A percentile compares a stretch with the other conserved stretches of the same genome.
Evolutionary conservation across 257 asterid genomes (phyloP).

Genomic region (Knoxia roxburghii): DNA sequence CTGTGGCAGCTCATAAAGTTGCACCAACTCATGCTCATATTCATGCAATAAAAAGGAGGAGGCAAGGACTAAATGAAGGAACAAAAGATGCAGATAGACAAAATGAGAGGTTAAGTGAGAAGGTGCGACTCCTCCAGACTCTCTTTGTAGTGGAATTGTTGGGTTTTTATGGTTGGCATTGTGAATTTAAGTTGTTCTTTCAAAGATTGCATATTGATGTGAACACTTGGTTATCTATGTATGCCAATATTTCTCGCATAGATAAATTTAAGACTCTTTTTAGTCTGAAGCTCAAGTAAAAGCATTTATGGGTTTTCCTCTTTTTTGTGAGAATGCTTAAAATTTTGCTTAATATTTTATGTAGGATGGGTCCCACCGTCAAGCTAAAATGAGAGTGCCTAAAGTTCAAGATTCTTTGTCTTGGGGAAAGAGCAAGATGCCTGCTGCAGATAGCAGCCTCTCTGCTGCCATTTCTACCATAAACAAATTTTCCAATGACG

Average conservation of each 20-base stretch:
- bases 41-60: conserved; percentile 66
- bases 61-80: conserved; percentile 52
- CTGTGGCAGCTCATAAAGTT: conserved; percentile 67
- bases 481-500: conserved; percentile 69
- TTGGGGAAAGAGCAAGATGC: conserved; percentile 63
- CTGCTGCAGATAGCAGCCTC: conserved; percentile 57
- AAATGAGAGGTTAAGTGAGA: conserved; percentile 27
- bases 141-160: conserved; percentile 5
- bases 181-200: not conserved
- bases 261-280: not conserved
- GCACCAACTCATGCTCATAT: conserved; percentile 89
- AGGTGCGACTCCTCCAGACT: conserved; percentile 39
- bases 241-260: not conserved
- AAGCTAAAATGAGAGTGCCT: conserved; percentile 77
- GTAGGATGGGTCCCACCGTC: conserved; percentile 33
- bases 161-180: not conserved
- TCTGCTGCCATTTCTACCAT: conserved; percentile 69
- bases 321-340: not conserved
- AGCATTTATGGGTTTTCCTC: not conserved
- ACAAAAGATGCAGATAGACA: conserved; percentile 27
- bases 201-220: not conserved
- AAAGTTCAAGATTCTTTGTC: conserved; percentile 64
- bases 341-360: conserved; percentile 22
- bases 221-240: not conserved
- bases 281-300: not conserved